A percentile compares a stretch with the other conserved stretches of the same genome.
Evolutionary conservation across 106 monocot species (phyloP).

Genomic region (Phalaenopsis aphrodite): DNA sequence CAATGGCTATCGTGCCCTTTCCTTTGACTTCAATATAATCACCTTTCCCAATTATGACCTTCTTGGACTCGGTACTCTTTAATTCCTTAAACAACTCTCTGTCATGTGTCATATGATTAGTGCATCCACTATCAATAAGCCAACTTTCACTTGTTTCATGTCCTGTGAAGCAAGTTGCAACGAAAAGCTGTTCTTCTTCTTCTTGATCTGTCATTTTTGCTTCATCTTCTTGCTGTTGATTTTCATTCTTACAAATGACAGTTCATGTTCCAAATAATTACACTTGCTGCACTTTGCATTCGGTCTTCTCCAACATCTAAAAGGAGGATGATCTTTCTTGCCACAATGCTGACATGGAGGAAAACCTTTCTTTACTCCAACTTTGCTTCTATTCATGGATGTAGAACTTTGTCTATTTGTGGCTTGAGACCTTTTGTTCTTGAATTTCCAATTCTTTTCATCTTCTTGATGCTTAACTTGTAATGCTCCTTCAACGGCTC

Average conservation of each 20-base stretch:
- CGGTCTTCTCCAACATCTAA: not conserved
- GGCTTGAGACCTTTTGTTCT: too few species aligned
- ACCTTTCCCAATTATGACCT: not conserved
- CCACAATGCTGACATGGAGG: slow-evolving; percentile 3
- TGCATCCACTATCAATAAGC: slow-evolving; percentile 4
- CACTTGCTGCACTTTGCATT: not conserved
- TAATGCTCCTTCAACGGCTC: too few species aligned
- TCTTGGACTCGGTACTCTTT: not conserved
- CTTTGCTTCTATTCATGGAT: too few species aligned
- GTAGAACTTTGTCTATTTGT: too few species aligned
- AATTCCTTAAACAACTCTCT: not conserved
- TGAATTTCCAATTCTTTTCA: too few species aligned
- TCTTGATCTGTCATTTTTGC: not conserved
- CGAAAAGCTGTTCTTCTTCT: too few species aligned
- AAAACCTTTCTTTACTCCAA: not conserved
- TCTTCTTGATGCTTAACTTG: too few species aligned
- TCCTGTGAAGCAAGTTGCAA: not conserved
- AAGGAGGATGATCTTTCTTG: not conserved
- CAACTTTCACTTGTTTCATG: slow-evolving; percentile 1
- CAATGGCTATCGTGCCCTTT: not conserved
- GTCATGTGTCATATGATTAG: not conserved
- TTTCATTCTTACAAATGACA: not conserved
- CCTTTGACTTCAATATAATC: slow-evolving; percentile 1
- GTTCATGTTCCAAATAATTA: not conserved
- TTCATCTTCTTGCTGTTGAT: not conserved